Conservation (phyloP, 495 filamentous ascomycete species). For the Xylaria flabelliformis region DNA sequence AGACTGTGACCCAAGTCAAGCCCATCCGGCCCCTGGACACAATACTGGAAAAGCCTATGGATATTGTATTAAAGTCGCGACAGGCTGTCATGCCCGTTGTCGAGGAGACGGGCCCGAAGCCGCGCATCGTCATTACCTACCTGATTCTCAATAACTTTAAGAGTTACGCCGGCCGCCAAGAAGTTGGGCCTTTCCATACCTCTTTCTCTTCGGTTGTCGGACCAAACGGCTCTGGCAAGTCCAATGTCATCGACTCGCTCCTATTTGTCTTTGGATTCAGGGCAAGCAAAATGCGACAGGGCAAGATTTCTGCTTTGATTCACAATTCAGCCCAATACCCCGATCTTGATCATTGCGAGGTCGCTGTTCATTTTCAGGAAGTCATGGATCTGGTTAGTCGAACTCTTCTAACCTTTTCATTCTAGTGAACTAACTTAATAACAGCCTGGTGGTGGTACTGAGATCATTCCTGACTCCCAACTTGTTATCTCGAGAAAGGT, state of each 20-base stretch:
- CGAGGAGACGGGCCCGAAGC: constrained; percentile 76
- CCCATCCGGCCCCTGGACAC: constrained; percentile 76
- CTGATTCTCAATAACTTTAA: constrained; percentile 95
- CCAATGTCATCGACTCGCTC: constrained; percentile 97
- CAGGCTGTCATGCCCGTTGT: constrained; percentile 67
- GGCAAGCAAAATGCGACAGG: constrained; percentile 98
- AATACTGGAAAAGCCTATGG: constrained; percentile 86
- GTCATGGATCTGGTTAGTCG: constrained; percentile 74
- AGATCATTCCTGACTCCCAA: constrained; percentile 79
- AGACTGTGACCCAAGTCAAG: constrained; percentile 57
- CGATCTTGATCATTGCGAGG: constrained; percentile 87
- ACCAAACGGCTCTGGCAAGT: constrained; percentile 97
- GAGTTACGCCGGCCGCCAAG: constrained; percentile 93
- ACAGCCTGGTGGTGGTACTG: constrained; percentile 69
- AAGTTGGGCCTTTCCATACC: constrained; percentile 94
- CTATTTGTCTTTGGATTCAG: constrained; percentile 98
- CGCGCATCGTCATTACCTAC: constrained; percentile 89
- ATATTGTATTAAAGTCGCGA: constrained; percentile 90
- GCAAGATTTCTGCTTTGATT: constrained; percentile 96
- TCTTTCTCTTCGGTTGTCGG: constrained; percentile 99
- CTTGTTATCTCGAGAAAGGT: constrained; percentile 89
- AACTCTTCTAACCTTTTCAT: background rate
- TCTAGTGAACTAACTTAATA: constrained; percentile 29
- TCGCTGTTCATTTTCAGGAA: constrained; percentile 94
- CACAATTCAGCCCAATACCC: constrained; percentile 92